Base-by-base conservation (phyloP, 2,329 filamentous ascomycete genomes). In the Conoideocrella luteorostrata region DNA sequence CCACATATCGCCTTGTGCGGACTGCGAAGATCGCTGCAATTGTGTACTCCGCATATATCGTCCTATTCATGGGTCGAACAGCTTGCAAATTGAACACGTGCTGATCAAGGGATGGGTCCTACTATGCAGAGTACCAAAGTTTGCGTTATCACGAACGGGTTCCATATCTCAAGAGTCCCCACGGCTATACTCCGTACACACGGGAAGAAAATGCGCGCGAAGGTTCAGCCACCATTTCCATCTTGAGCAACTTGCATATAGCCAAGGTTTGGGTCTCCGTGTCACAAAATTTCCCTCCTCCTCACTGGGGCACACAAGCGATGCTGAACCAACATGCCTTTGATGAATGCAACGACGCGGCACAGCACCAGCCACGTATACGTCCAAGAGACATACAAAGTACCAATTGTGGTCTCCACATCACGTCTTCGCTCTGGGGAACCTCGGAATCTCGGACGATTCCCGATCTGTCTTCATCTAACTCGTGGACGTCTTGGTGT, bases 351-450 rank as follows among this genome's bases (percentile, higher is more conserved):
- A 23, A 22, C 18, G 18, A 12, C 11, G 20, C 4, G 17, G 17
- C 18, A 33, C 26, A 22, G 28, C 39, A 24, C 17, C 26, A 32
- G 28, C 39, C 39, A 41, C 39, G 39, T 23, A 33, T 33, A n/a
- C n/a, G 11, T 41, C 12, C n/a, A 13, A 7, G 20, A 10, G 13
- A 23, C 12, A 28, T 28, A 41, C 28, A 41, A 21, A 22, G 11
- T 33, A 24, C 13, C 12, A 15, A 15, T 10, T 17, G 20, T 34
- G n/a, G 32, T 20, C 32, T 34, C 32, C 32, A 20, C 32, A 17
- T n/a, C 32, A 17, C 12, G 32, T 17, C 15, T 17, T n/a, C 23
- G n/a, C 21, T 23, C 20, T 22, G 7, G 22, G 20, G 34, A 15
- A 23, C 20, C 32, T 34, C 13, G 9, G 2, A 24, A 1, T 7